phyloP scores from a whole-genome alignment of 805 yeast genomes.

The Debaryomyces castellii region DNA sequence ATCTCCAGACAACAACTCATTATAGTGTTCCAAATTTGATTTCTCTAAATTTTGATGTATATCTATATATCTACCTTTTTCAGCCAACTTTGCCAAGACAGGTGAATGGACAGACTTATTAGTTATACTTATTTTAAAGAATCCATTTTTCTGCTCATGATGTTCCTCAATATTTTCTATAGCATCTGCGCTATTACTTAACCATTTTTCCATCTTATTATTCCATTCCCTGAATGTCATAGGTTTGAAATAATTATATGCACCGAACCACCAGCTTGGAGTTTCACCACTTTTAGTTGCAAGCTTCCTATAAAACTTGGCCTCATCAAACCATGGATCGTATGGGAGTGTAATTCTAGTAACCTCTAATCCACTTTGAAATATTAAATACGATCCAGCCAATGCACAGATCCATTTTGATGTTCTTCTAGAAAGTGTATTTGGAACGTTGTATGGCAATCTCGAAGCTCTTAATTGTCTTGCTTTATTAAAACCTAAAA shows the following conservation, averaged over 20 bases:
- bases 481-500: slow-evolving; percentile 20
- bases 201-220: slow-evolving; percentile 19
- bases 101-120: slow-evolving; percentile 1
- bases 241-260: slow-evolving; percentile 52
- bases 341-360: slow-evolving; percentile 45
- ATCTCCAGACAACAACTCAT: slow-evolving; percentile 21
- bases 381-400: slow-evolving; percentile 47
- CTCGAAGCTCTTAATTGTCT: slow-evolving; percentile 13
- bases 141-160: background rate
- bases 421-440: slow-evolving; percentile 10
- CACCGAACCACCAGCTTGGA: slow-evolving; percentile 68
- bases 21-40: slow-evolving; percentile 19
- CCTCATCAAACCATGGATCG: slow-evolving; percentile 78
- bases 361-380: slow-evolving; percentile 56
- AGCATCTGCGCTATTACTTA: slow-evolving; percentile 12
- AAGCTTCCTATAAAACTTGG: slow-evolving; percentile 49
- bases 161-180: slow-evolving; percentile 4
- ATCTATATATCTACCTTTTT: slow-evolving; percentile 27
- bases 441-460: slow-evolving; percentile 11
- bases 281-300: slow-evolving; percentile 49
- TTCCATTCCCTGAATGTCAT: slow-evolving; percentile 43
- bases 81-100: slow-evolving; percentile 11
- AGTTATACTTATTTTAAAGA: background rate
- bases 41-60: slow-evolving; percentile 26
- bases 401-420: slow-evolving; percentile 14